Evolutionary conservation across 1,139 yeast species (phyloP).

Genomic region (Blastobotrys ciferrii): DNA sequence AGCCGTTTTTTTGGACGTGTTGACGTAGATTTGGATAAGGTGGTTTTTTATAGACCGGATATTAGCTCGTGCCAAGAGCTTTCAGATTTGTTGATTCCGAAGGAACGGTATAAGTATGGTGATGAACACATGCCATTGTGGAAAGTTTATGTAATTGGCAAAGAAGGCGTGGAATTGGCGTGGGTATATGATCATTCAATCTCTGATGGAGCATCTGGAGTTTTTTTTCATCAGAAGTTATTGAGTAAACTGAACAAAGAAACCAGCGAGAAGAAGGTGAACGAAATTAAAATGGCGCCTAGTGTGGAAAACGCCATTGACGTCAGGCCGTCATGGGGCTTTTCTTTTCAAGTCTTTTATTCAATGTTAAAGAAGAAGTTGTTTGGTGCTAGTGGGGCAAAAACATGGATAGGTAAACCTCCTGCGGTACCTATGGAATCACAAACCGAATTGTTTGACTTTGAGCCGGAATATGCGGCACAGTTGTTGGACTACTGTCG

Average conservation of each 20-base stretch:
- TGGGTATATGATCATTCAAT: conserved; percentile 26
- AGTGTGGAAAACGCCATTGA: conserved; percentile 19
- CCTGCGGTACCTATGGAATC: conserved; percentile 19
- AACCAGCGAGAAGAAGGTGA: background rate
- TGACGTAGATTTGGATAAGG: conserved; percentile 14
- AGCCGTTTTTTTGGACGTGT: background rate
- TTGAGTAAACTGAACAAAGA: conserved; percentile 14
- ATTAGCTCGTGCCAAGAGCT: conserved; percentile 13
- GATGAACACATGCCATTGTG: conserved; percentile 21
- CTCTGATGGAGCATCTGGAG: conserved; percentile 28
- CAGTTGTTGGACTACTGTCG: conserved; percentile 16
- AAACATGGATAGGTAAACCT: conserved; percentile 15
- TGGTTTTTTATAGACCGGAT: conserved; percentile 8
- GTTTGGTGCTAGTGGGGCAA: background rate
- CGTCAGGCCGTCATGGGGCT: conserved; percentile 19
- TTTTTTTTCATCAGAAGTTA: conserved; percentile 23
- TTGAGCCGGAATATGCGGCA: conserved; percentile 12
- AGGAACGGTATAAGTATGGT: conserved; percentile 15
- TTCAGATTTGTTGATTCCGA: conserved; percentile 14
- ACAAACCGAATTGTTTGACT: conserved; percentile 16
- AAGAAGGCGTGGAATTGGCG: conserved; percentile 9
- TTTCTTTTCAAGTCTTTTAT: conserved; percentile 40
- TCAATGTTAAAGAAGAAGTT: too few relatives aligned
- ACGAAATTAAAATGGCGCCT: background rate
- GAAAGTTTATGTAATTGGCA: conserved; percentile 23